phyloP scores from a whole-genome alignment of 2,329 filamentous ascomycete genomes.

The Sclerotinia sclerotiorum region DNA sequence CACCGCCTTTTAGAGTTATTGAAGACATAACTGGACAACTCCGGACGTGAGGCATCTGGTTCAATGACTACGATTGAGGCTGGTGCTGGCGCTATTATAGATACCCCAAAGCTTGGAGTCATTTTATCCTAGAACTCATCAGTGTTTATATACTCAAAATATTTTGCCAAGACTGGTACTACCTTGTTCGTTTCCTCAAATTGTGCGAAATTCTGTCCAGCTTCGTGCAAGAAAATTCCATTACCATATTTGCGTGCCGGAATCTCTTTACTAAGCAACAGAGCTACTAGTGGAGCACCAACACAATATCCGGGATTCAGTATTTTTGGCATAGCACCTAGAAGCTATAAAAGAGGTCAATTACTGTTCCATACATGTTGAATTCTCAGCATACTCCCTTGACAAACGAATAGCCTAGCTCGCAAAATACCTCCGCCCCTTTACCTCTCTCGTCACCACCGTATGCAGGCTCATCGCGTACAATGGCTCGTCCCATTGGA shows the following conservation, averaged over 20 bases:
- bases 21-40: not conserved
- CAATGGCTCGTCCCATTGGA: not conserved
- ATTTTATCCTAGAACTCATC: not conserved
- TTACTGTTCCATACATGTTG: not conserved
- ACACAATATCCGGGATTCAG: not conserved
- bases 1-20: not conserved
- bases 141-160: slow-evolving; percentile 2
- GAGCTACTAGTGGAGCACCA: not conserved
- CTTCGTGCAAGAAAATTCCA: slow-evolving; percentile 14
- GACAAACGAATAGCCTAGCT: slow-evolving; percentile 8
- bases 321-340: not conserved
- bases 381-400: not conserved
- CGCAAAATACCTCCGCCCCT: slow-evolving; percentile 8
- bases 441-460: not conserved
- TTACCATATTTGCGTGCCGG: slow-evolving; percentile 5
- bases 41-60: not conserved
- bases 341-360: not conserved
- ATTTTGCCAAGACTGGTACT: not conserved
- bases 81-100: slow-evolving; percentile 9
- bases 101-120: not conserved
- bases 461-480: slow-evolving; percentile 1
- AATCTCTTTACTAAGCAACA: slow-evolving; percentile 9
- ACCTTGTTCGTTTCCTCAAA: not conserved
- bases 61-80: slow-evolving; percentile 2
- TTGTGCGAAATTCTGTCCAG: slow-evolving; percentile 1